phyloP scores from a whole-genome alignment of 768 basidiomycete species.

The Guyanaporus albipodus region DNA sequence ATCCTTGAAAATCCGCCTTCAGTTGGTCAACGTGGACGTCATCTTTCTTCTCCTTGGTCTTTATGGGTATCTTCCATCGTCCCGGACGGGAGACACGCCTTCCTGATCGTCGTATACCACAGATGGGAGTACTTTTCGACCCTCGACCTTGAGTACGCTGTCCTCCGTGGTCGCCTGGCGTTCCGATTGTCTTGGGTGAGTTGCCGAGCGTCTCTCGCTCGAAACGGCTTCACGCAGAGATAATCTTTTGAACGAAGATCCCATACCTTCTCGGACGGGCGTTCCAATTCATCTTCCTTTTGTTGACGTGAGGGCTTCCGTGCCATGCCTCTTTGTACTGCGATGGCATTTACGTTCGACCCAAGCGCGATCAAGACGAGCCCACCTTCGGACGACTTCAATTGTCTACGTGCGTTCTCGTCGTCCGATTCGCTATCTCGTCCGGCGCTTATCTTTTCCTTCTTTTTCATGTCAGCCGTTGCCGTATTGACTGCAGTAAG shows the following conservation, averaged over 20 bases:
- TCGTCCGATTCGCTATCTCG: not conserved
- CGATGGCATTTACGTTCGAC: not conserved
- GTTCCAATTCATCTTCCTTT: conserved; percentile 12
- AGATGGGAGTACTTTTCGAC: conserved; percentile 28
- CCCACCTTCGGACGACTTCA: not conserved
- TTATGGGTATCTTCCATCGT: conserved; percentile 18
- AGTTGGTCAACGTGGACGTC: not conserved
- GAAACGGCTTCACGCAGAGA: not conserved
- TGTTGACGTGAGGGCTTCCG: conserved; percentile 12
- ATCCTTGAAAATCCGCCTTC: conserved; percentile 1
- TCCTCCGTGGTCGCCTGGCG: conserved; percentile 20
- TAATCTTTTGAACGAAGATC: conserved; percentile 10
- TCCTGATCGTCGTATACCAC: not conserved
- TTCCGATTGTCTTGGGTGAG: conserved; percentile 28
- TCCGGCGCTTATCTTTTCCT: not conserved
- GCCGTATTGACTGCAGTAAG: conserved; percentile 14
- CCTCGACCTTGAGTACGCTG: conserved; percentile 18
- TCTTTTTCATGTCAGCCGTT: conserved; percentile 6
- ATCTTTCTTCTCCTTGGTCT: conserved; percentile 18
- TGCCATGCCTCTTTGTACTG: not conserved
- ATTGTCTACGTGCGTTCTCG: conserved; percentile 20
- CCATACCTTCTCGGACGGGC: conserved; percentile 25
- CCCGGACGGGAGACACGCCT: not conserved
- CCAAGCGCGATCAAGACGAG: conserved; percentile 5
- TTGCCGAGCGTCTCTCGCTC: not conserved